Conservation (phyloP, 1,139 yeast genomes). For the Kurtzmaniella quercitrusa region DNA sequence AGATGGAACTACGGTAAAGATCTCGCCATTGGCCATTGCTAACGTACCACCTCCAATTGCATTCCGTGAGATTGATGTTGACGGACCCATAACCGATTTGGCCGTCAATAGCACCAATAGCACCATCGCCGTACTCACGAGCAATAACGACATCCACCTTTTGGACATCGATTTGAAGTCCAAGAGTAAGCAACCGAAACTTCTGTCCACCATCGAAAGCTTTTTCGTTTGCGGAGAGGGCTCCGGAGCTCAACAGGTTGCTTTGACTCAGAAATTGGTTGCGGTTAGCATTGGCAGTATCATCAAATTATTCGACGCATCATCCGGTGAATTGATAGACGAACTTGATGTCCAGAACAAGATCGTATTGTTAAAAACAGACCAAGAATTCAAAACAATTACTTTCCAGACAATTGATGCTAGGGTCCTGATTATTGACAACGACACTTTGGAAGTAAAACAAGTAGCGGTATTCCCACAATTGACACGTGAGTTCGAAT, state of each 20-base stretch:
- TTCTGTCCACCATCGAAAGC: constrained; percentile 34
- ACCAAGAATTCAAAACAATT: constrained; percentile 49
- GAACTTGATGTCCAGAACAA: constrained; percentile 44
- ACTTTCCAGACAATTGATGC: constrained; percentile 67
- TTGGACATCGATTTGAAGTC: constrained; percentile 26
- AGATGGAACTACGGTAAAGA: constrained; percentile 69
- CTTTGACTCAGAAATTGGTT: constrained; percentile 49
- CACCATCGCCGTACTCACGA: constrained; percentile 53
- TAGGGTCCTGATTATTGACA: constrained; percentile 36
- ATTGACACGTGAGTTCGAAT: constrained; percentile 61
- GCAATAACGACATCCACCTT: constrained; percentile 23
- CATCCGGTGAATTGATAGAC: constrained; percentile 34
- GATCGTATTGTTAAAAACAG: constrained; percentile 53
- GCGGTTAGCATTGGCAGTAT: constrained; percentile 55
- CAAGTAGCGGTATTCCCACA: constrained; percentile 57
- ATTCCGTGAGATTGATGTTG: constrained; percentile 58
- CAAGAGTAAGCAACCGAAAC: constrained; percentile 44
- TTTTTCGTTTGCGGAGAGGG: constrained; percentile 25
- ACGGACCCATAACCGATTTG: constrained; percentile 53
- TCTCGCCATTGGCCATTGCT: constrained; percentile 82
- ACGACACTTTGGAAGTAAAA: constrained; percentile 18
- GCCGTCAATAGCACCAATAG: constrained; percentile 64
- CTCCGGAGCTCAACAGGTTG: constrained; percentile 51
- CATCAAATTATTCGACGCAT: constrained; percentile 45
- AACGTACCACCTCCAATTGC: constrained; percentile 95